Evolutionary conservation across 257 asterid species (phyloP).

Genomic region (Solanum tarijense): DNA sequence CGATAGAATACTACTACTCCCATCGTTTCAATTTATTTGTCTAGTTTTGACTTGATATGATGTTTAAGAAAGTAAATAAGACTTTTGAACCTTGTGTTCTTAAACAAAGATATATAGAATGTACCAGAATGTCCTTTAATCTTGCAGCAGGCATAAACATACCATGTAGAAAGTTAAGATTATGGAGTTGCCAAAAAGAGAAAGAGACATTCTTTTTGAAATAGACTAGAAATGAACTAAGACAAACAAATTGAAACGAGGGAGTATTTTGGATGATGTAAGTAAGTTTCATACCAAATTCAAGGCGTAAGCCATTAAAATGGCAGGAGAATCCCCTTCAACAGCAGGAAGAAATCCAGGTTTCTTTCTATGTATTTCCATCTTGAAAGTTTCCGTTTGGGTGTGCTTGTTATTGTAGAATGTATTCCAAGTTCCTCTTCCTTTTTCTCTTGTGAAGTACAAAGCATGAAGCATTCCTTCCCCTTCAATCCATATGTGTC

Average conservation of each 20-base stretch:
- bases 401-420: constrained; percentile 24
- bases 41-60: too few relatives aligned
- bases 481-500: constrained; percentile 37
- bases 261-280: background rate
- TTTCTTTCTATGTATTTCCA: constrained; percentile 12
- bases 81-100: background rate
- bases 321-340: constrained; percentile 38
- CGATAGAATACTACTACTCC: background rate
- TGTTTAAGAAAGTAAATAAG: too few relatives aligned
- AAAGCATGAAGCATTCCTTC: constrained; percentile 49
- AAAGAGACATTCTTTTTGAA: background rate
- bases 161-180: background rate
- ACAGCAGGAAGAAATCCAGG: constrained; percentile 29
- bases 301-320: constrained; percentile 37
- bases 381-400: constrained; percentile 17
- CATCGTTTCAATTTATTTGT: too few relatives aligned
- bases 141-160: background rate
- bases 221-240: background rate
- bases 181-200: background rate
- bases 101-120: background rate
- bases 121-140: background rate
- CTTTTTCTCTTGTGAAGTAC: constrained; percentile 11
- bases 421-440: constrained; percentile 8
- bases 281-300: constrained; percentile 12
- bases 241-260: background rate